Percentiles rank a stretch among this genome's conserved stretches.
Evolutionary conservation across 257 asterid species (phyloP).

Genomic region (Cynanchum wilfordii): DNA sequence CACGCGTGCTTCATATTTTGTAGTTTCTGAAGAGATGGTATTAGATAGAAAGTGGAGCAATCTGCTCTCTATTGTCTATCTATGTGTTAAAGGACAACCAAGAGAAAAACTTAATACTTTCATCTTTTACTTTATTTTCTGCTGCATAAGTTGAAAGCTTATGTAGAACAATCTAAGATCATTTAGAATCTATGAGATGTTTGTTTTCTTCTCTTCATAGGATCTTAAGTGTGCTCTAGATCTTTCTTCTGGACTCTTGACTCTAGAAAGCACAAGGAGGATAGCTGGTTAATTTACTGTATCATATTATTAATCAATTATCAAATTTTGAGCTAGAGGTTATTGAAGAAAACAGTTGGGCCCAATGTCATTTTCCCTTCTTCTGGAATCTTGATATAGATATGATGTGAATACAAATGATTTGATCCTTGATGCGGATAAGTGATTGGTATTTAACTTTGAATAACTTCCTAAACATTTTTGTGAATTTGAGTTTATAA

Average conservation of each 20-base stretch:
- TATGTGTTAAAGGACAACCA: not conserved
- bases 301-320: too few species aligned
- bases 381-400: not conserved
- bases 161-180: not conserved
- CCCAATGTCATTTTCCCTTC: not conserved
- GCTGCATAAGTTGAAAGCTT: not conserved
- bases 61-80: not conserved
- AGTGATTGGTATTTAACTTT: not conserved
- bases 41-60: not conserved
- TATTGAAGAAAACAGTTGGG: not conserved
- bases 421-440: not conserved
- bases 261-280: not conserved
- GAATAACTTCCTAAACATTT: not conserved
- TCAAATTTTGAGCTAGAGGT: not conserved
- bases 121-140: not conserved
- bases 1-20: not conserved
- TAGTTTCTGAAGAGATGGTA: not conserved
- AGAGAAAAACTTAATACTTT: not conserved
- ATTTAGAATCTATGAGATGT: not conserved
- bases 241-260: not conserved
- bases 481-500: not conserved
- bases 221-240: not conserved
- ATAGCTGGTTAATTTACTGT: not conserved
- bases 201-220: not conserved
- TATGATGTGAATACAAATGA: not conserved